Percentiles rank a stretch among this genome's conserved stretches.
These are phyloP conservation scores for Tetragonia tetragonoides DNA, from an alignment of 148 eudicot genomes.

Conservation along the genomic window DNA sequence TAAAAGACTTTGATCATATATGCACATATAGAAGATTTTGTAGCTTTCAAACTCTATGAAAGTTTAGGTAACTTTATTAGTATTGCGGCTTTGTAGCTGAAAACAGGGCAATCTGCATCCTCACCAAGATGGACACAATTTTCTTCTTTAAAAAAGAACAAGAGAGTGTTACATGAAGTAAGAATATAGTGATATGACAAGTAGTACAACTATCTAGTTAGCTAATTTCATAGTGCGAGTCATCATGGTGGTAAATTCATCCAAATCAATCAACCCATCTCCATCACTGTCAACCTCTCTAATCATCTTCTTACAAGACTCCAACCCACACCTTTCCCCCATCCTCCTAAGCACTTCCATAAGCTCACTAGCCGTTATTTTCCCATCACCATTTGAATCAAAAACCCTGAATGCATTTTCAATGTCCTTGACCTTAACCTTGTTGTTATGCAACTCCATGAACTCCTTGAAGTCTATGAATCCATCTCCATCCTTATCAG, in stretches of 20 bases:
- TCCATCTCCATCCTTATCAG: slow-evolving; percentile 57
- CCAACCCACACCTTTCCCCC: slow-evolving; percentile 53
- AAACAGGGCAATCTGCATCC: slow-evolving; percentile 6
- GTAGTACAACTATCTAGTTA: background rate
- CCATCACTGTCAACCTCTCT: slow-evolving; percentile 52
- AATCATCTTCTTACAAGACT: slow-evolving; percentile 53
- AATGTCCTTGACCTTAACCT: slow-evolving; percentile 37
- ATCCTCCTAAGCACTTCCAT: slow-evolving; percentile 45
- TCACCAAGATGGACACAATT: no score
- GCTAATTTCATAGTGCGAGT: slow-evolving; percentile 38
- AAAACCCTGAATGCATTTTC: slow-evolving; percentile 44
- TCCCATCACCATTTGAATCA: slow-evolving; percentile 61
- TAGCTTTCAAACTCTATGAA: no score
- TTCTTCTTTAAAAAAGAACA: no score
- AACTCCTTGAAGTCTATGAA: slow-evolving; percentile 60
- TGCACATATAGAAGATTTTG: no score
- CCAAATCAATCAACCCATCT: slow-evolving; percentile 53
- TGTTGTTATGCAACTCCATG: slow-evolving; percentile 47
- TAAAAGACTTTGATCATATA: no score
- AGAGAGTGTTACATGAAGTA: no score
- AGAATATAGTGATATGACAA: no score
- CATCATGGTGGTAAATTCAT: slow-evolving; percentile 59
- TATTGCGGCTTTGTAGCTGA: background rate
- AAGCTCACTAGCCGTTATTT: slow-evolving; percentile 54
- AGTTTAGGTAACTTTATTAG: no score